Evolutionary conservation across 148 eudicot species (phyloP), one percentile per base, ranked within the genome.

Genomic region (Bassia scoparia): DNA sequence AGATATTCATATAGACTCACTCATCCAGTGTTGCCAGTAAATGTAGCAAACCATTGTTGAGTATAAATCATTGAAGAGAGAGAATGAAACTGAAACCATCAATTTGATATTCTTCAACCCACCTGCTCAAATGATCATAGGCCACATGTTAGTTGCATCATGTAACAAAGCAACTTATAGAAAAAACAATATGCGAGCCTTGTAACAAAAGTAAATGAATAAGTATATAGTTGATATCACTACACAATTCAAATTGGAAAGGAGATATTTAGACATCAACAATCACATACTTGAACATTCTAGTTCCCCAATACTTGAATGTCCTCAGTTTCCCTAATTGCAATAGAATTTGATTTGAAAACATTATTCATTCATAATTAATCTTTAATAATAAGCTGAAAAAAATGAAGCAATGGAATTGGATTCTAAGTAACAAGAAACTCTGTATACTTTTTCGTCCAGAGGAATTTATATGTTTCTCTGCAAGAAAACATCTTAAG

Each of bases 31-130:
- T 91, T 97, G 79, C 97, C 93, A 48, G 90, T 86, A 83, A 95
- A 88, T 55, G 90, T 78, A 76, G 97, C 92, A 77, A 95, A 95
- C 30, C 98, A 97, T 75, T 95, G 91, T 83, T 95, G 98, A 48
- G 96, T 95, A 79, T 95, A 95, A 74, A 95, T 78, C 98, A 95
- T 95, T 48, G 98, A 95, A 67, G 98, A 67, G n/a, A 95, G 89
- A 58, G 98, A 95, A 83, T 95, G 98, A 77, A 95, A 91, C 75
- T 95, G 81, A 91, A 91, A 76, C 98, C 98, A 80, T 95, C 98
- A 77, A 95, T n/a, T 80, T 87, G 92, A 80, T 95, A 95, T n/a
- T 85, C 93, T 80, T 69, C 87, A n/a, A 91, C 86, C 98, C 98
- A 95, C 98, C 98, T 95, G 91, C 61, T 68, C 83, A n/a, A 88